Evolutionary conservation across 768 basidiomycete species (phyloP).

Genomic region (Lepiota brunneoincarnata): DNA sequence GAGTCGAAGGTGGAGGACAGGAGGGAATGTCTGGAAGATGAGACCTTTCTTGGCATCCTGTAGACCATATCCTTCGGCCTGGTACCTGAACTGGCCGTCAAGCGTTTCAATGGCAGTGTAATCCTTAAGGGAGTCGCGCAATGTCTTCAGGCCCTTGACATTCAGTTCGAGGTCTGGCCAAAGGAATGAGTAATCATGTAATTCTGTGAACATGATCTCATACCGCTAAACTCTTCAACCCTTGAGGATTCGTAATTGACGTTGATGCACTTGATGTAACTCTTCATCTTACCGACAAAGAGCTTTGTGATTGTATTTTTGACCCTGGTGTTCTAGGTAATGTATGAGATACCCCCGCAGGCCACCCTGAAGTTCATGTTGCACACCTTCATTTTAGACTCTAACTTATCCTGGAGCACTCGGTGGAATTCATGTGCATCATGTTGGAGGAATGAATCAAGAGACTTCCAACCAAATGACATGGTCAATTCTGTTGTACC

Average conservation of each 20-base stretch:
- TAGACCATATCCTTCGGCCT: slow-evolving; percentile 92
- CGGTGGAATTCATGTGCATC: slow-evolving; percentile 99
- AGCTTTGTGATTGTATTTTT: slow-evolving; percentile 94
- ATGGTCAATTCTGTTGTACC: slow-evolving; percentile 98
- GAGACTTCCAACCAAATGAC: slow-evolving; percentile 99
- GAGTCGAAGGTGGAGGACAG: slow-evolving; percentile 95
- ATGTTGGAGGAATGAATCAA: slow-evolving; percentile 98
- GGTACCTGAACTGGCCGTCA: slow-evolving; percentile 98
- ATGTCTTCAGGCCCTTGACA: slow-evolving; percentile 97
- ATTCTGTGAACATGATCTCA: slow-evolving; percentile 4
- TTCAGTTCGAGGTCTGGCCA: slow-evolving; percentile 93
- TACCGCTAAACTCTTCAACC: slow-evolving; percentile 96
- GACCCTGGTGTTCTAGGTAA: slow-evolving; percentile 78
- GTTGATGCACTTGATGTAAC: slow-evolving; percentile 98
- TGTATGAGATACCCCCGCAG: background rate
- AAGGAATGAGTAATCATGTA: slow-evolving; percentile 9
- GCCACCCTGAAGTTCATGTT: background rate
- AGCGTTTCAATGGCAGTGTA: slow-evolving; percentile 96
- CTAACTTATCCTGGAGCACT: slow-evolving; percentile 94
- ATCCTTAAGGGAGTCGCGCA: slow-evolving; percentile 96
- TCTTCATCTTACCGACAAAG: slow-evolving; percentile 99
- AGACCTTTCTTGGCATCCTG: slow-evolving; percentile 99
- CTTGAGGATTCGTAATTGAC: slow-evolving; percentile 96
- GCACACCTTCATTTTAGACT: slow-evolving; percentile 96
- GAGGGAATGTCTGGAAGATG: slow-evolving; percentile 99